Evolutionary conservation across 2,329 filamentous ascomycete species (phyloP).

Genomic region (Cercospora sp.): DNA sequence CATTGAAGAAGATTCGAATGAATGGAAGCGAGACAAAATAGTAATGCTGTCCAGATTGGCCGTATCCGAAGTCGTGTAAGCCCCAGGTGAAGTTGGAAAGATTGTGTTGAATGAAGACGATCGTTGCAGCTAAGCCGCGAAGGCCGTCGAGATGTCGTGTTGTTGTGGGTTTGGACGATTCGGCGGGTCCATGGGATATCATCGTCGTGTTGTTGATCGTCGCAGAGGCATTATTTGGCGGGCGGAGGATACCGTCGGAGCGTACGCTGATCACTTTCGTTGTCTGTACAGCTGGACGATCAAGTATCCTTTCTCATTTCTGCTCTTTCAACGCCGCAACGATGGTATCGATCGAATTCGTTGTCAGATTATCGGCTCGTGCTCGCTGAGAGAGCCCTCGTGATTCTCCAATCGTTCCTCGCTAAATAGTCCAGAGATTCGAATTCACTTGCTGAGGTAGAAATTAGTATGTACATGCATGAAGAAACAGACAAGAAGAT

Average conservation of each 20-base stretch:
- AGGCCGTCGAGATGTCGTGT: constrained; percentile 57
- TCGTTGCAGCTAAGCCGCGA: constrained; percentile 63
- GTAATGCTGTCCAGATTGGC: constrained; percentile 42
- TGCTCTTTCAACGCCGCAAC: background rate
- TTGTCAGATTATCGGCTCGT: background rate
- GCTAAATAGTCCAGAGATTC: background rate
- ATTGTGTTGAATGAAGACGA: constrained; percentile 64
- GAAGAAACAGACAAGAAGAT: background rate
- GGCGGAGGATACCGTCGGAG: background rate
- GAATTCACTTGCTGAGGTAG: background rate
- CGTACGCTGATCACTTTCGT: background rate
- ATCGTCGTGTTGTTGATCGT: background rate
- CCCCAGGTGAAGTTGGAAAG: constrained; percentile 31
- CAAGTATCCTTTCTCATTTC: background rate
- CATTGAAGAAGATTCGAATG: constrained; percentile 52
- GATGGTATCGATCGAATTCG: background rate
- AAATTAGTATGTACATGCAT: background rate
- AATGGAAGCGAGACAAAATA: constrained; percentile 54
- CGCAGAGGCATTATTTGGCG: background rate
- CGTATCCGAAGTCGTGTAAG: constrained; percentile 38
- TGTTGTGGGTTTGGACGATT: background rate
- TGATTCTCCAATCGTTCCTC: background rate
- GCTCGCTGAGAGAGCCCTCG: background rate
- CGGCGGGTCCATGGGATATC: background rate
- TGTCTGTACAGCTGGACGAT: background rate